Evolutionary conservation across 1,284 basidiomycete species (phyloP).

Genomic region (Bjerkandera adusta): DNA sequence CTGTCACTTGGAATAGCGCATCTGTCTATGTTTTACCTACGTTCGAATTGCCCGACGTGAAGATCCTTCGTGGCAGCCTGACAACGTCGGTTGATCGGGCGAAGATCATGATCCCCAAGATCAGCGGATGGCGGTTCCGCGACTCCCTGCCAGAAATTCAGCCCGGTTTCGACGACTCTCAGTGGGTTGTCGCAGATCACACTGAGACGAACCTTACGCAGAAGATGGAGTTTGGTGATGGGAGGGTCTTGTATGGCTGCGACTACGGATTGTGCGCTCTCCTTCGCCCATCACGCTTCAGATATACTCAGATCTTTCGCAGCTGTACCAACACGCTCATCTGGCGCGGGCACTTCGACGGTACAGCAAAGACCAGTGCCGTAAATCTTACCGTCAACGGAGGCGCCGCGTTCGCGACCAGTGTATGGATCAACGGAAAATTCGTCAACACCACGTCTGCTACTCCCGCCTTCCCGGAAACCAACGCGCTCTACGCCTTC

Average conservation of each 20-base stretch:
- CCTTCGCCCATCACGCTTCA: conserved; percentile 44
- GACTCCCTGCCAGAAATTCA: conserved; percentile 72
- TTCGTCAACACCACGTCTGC: conserved; percentile 50
- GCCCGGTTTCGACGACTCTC: conserved; percentile 43
- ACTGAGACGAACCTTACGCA: conserved; percentile 48
- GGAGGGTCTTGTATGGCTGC: not conserved
- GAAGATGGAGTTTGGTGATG: conserved; percentile 5
- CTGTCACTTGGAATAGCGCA: conserved; percentile 71
- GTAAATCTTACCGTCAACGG: conserved; percentile 46
- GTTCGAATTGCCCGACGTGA: not conserved
- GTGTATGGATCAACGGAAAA: conserved; percentile 48
- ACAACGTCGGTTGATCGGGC: conserved; percentile 13
- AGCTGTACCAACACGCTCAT: conserved; percentile 48
- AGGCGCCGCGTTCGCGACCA: conserved; percentile 48
- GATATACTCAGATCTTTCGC: conserved; percentile 39
- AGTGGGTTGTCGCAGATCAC: conserved; percentile 38
- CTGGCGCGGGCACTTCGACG: conserved; percentile 51
- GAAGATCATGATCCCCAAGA: conserved; percentile 31
- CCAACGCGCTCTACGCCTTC: conserved; percentile 40
- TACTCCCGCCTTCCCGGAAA: conserved; percentile 38
- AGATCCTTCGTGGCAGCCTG: conserved; percentile 22
- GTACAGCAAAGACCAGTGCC: conserved; percentile 40
- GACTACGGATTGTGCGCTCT: conserved; percentile 31
- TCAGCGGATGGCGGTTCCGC: conserved; percentile 65
- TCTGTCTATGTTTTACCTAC: conserved; percentile 33